Conservation (phyloP, 768 basidiomycete species). For the Xerocomellus chrysenteron region DNA sequence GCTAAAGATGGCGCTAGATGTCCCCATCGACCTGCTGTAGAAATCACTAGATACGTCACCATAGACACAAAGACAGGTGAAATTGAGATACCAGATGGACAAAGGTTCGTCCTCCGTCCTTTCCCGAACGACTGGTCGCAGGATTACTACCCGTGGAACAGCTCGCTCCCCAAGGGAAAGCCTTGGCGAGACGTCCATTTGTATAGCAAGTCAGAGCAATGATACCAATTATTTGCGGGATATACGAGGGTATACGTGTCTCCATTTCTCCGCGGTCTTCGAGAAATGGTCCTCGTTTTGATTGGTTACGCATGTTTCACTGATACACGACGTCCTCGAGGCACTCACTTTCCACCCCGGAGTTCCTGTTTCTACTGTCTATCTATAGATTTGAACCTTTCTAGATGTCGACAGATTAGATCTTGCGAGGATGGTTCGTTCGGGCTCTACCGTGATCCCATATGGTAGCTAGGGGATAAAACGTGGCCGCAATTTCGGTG, state of each 20-base stretch:
- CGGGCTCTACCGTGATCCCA: conserved; percentile 19
- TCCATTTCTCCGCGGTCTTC: conserved; percentile 24
- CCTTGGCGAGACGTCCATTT: conserved; percentile 33
- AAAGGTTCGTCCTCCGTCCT: conserved; percentile 37
- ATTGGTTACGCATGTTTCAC: conserved; percentile 26
- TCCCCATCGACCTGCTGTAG: conserved; percentile 59
- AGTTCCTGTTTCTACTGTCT: conserved; percentile 31
- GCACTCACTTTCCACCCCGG: conserved; percentile 15
- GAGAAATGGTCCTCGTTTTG: conserved; percentile 8
- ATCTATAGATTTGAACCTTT: conserved; percentile 26
- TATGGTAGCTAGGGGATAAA: conserved; percentile 13
- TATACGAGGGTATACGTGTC: conserved; percentile 8
- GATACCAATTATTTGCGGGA: conserved; percentile 8
- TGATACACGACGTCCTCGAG: conserved; percentile 20
- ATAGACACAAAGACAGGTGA: conserved; percentile 49
- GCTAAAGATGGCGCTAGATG: conserved; percentile 48
- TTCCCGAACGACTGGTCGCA: conserved; percentile 5
- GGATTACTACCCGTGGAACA: conserved; percentile 20
- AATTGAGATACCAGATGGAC: conserved; percentile 47
- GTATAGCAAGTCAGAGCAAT: conserved; percentile 15
- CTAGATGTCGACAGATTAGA: conserved; percentile 10
- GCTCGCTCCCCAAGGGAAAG: conserved; percentile 33
- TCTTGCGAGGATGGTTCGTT: conserved; percentile 15
- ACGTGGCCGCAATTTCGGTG: conserved; percentile 6
- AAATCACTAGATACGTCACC: conserved; percentile 60